phyloP scores from a whole-genome alignment of 2,329 filamentous ascomycete genomes.

The Plenodomus biglobosus region DNA sequence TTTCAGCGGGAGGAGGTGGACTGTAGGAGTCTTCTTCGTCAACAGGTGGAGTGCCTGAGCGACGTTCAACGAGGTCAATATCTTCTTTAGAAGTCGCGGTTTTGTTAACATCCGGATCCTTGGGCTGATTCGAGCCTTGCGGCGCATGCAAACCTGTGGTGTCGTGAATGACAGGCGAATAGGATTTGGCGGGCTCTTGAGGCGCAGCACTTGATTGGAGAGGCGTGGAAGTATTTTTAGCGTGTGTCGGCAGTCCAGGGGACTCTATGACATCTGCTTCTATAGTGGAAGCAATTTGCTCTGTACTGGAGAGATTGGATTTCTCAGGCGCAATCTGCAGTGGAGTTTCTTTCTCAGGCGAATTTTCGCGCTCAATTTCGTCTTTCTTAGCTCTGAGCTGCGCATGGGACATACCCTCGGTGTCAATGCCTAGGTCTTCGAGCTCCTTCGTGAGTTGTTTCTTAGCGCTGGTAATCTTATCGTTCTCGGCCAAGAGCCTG shows the following conservation, averaged over 20 bases:
- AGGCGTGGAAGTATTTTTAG: neutral
- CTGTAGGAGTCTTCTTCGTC: constrained; percentile 43
- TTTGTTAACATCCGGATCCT: neutral
- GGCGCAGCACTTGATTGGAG: neutral
- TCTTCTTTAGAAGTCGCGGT: neutral
- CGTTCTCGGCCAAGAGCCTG: constrained; percentile 42
- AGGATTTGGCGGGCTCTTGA: neutral
- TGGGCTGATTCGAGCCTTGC: neutral
- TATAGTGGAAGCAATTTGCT: neutral
- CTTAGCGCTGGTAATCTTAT: constrained; percentile 46
- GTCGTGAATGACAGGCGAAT: neutral
- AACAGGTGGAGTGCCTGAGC: constrained; percentile 26
- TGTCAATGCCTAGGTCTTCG: constrained; percentile 52
- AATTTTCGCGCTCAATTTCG: constrained; percentile 38
- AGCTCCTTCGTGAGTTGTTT: constrained; percentile 52
- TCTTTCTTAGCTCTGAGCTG: constrained; percentile 49
- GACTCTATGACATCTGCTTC: neutral
- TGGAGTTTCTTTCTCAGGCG: constrained; percentile 7
- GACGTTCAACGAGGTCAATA: constrained; percentile 4
- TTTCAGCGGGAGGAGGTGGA: constrained; percentile 22
- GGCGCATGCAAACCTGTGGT: neutral
- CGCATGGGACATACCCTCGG: constrained; percentile 50
- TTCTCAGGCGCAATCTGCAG: neutral
- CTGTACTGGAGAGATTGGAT: neutral
- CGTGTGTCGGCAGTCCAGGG: neutral